Percentiles rank a stretch among this genome's conserved stretches.
Evolutionary conservation across 2,329 filamentous ascomycete species (phyloP).

Genomic region (Pseudocercospora eumusae): DNA sequence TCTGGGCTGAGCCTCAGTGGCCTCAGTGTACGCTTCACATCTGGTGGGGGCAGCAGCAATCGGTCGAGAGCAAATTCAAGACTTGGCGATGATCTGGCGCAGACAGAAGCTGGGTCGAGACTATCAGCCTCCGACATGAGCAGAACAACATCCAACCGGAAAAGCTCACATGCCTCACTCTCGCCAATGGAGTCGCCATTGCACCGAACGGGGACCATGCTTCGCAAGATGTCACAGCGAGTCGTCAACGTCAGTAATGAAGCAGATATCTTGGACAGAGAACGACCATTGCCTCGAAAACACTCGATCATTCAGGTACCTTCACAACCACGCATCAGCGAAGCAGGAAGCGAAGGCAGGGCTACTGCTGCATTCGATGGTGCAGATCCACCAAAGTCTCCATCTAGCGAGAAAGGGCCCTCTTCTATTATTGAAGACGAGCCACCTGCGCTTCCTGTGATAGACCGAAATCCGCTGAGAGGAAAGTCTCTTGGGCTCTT

Average conservation of each 20-base stretch:
- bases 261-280: slow-evolving; percentile 77
- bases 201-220: slow-evolving; percentile 53
- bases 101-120: slow-evolving; percentile 60
- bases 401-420: slow-evolving; percentile 37
- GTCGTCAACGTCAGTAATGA: slow-evolving; percentile 98
- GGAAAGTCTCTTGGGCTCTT: slow-evolving; percentile 87
- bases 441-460: slow-evolving; percentile 31
- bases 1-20: slow-evolving; percentile 36
- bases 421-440: slow-evolving; percentile 36
- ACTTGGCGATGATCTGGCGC: slow-evolving; percentile 61
- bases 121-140: slow-evolving; percentile 50
- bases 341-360: slow-evolving; percentile 6
- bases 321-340: slow-evolving; percentile 8
- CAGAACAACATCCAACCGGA: slow-evolving; percentile 51
- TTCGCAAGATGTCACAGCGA: slow-evolving; percentile 83
- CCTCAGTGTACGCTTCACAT: slow-evolving; percentile 57
- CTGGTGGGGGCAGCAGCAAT: slow-evolving; percentile 41
- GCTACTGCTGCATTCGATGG: slow-evolving; percentile 28
- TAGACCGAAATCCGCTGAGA: slow-evolving; percentile 71
- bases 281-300: slow-evolving; percentile 67
- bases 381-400: slow-evolving; percentile 31
- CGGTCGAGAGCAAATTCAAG: slow-evolving; percentile 47
- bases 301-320: slow-evolving; percentile 49
- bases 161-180: slow-evolving; percentile 43
- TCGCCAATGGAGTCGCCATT: slow-evolving; percentile 53